Conservation (phyloP, 1,139 yeast species). For the Taphrina pruni region DNA sequence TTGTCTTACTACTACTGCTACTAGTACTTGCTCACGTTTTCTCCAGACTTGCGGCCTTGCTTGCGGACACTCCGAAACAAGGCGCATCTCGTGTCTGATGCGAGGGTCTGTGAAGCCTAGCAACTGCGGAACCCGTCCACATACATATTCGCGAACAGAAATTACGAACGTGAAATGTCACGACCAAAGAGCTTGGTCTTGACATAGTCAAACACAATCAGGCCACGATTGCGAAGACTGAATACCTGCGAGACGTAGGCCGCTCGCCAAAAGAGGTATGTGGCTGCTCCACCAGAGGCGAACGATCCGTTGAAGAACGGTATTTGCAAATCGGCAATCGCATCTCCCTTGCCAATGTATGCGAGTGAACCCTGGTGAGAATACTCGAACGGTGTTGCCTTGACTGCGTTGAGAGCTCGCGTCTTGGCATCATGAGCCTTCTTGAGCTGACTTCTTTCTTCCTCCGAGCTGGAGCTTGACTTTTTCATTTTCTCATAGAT, state of each 20-base stretch:
- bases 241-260: slow-evolving; percentile 93
- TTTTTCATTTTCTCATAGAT: slow-evolving; percentile 55
- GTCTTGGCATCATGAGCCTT: slow-evolving; percentile 53
- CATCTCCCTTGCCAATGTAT: slow-evolving; percentile 82
- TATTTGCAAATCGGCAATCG: slow-evolving; percentile 83
- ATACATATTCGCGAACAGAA: too few relatives aligned
- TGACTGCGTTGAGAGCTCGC: slow-evolving; percentile 60
- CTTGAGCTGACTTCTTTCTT: slow-evolving; percentile 51
- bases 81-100: too few relatives aligned
- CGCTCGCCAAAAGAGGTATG: slow-evolving; percentile 92
- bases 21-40: background rate
- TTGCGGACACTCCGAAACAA: background rate
- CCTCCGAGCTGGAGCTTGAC: slow-evolving; percentile 50
- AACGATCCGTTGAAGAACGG: slow-evolving; percentile 78
- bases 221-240: slow-evolving; percentile 81
- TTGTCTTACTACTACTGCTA: slow-evolving; percentile 1
- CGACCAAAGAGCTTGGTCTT: slow-evolving; percentile 89
- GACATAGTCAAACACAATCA: slow-evolving; percentile 85
- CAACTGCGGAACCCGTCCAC: too few relatives aligned
- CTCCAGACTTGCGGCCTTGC: background rate
- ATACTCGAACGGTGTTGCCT: slow-evolving; percentile 68
- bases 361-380: slow-evolving; percentile 68
- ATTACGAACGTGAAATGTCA: slow-evolving; percentile 56
- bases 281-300: slow-evolving; percentile 83
- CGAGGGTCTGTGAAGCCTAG: too few relatives aligned